A percentile compares a stretch with the other conserved stretches of the same genome.
Conservation (phyloP, 371 early-diverging fungal species). For the Actinomucor elegans region DNA sequence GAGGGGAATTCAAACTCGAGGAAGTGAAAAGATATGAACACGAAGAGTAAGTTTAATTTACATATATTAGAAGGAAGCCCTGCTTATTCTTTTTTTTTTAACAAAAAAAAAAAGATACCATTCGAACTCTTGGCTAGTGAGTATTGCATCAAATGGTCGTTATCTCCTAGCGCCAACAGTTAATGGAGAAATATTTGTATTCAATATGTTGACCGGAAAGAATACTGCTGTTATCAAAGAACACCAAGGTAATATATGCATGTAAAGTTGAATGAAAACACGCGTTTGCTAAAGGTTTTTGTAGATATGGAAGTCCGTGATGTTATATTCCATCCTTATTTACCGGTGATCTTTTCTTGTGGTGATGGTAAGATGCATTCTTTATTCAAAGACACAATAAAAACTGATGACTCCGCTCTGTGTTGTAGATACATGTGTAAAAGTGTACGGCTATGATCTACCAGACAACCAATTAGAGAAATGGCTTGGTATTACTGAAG, state of each 20-base stretch:
- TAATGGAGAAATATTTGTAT: constrained; percentile 84
- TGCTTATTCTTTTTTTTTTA: not conserved
- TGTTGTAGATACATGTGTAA: constrained; percentile 33
- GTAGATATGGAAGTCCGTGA: constrained; percentile 86
- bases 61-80: not conserved
- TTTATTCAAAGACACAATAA: not conserved
- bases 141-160: constrained; percentile 82
- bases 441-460: constrained; percentile 44
- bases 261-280: not conserved
- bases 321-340: constrained; percentile 85
- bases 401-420: not conserved
- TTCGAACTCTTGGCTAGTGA: constrained; percentile 91
- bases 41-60: constrained; percentile 58
- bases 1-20: constrained; percentile 68
- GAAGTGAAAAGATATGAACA: constrained; percentile 72
- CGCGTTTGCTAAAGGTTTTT: not conserved
- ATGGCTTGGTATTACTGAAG: no score
- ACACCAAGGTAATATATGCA: constrained; percentile 65
- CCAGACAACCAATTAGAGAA: no score
- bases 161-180: constrained; percentile 87
- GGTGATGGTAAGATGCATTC: constrained; percentile 69
- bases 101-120: constrained; percentile 54
- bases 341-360: constrained; percentile 77
- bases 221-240: constrained; percentile 74
- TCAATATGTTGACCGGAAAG: constrained; percentile 71